Evolutionary conservation across 257 asterid species (phyloP).

Genomic region (Solanum chaucha): DNA sequence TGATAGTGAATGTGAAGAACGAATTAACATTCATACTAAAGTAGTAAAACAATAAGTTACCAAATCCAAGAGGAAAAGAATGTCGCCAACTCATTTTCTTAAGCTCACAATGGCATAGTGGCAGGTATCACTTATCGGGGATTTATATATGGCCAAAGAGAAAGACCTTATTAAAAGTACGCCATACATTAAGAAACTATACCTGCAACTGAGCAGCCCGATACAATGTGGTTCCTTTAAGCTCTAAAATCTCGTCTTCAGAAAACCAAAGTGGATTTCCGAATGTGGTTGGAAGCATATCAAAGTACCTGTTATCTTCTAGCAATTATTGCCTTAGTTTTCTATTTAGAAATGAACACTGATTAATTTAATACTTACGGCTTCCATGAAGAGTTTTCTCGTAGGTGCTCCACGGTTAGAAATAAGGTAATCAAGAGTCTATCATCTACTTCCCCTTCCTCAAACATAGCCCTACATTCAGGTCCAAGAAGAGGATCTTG

Average conservation of each 20-base stretch:
- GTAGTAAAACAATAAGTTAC: background rate
- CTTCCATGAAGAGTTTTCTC: constrained; percentile 78
- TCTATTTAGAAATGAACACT: background rate
- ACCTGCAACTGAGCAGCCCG: constrained; percentile 84
- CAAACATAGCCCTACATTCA: constrained; percentile 66
- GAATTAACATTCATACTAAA: background rate
- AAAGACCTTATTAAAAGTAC: background rate
- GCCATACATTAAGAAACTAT: background rate
- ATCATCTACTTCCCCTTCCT: constrained; percentile 76
- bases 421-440: constrained; percentile 73
- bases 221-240: constrained; percentile 78
- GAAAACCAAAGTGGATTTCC: constrained; percentile 89
- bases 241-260: constrained; percentile 74
- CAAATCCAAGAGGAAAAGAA: background rate
- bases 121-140: background rate
- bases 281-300: constrained; percentile 79
- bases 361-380: constrained; percentile 43
- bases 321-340: background rate
- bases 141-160: background rate
- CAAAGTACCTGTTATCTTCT: constrained; percentile 50
- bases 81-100: background rate
- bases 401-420: constrained; percentile 67
- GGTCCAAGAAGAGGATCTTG: constrained; percentile 88
- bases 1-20: constrained; percentile 18
- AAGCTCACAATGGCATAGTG: background rate